Percentiles rank a stretch among this genome's conserved stretches.
phyloP scores from a whole-genome alignment of 1,139 yeast species.

The Eremothecium sinecaudum region DNA sequence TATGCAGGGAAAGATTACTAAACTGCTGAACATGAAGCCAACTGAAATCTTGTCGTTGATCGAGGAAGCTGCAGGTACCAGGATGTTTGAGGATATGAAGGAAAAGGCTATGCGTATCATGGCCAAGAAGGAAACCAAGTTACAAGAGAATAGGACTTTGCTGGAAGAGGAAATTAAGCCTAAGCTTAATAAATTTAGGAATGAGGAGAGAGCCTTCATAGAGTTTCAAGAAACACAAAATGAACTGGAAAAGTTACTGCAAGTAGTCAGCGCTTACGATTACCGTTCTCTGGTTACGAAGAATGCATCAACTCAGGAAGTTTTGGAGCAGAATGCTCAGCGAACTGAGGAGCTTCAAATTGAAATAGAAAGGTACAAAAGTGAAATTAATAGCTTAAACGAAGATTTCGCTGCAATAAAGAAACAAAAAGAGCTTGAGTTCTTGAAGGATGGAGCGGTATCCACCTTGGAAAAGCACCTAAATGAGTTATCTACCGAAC shows the following conservation, averaged over 20 bases:
- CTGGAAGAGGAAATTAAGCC: constrained; percentile 88
- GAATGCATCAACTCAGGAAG: constrained; percentile 37
- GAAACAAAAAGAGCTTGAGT: constrained; percentile 47
- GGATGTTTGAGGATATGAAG: constrained; percentile 88
- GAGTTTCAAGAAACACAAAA: constrained; percentile 82
- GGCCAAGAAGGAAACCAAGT: constrained; percentile 79
- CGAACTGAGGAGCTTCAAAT: constrained; percentile 27
- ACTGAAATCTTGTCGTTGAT: constrained; percentile 78
- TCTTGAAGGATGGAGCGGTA: constrained; percentile 52
- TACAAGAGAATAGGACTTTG: constrained; percentile 64
- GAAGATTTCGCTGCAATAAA: constrained; percentile 54
- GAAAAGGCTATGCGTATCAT: constrained; percentile 88
- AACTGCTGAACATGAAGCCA: constrained; percentile 94
- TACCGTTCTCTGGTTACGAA: constrained; percentile 40
- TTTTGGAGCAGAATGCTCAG: constrained; percentile 31
- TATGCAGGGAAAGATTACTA: constrained; percentile 98
- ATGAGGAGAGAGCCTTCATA: constrained; percentile 71
- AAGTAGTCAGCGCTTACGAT: constrained; percentile 73
- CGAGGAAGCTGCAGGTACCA: constrained; percentile 97
- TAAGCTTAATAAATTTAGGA: constrained; percentile 68
- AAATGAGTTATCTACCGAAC: constrained; percentile 49
- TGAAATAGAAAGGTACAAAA: constrained; percentile 38
- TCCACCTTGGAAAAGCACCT: constrained; percentile 54
- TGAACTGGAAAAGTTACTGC: constrained; percentile 65
- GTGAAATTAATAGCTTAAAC: constrained; percentile 51